These are phyloP conservation scores for Kandelia obovata DNA, from an alignment of 345 rosid species.

Conservation along the genomic window DNA sequence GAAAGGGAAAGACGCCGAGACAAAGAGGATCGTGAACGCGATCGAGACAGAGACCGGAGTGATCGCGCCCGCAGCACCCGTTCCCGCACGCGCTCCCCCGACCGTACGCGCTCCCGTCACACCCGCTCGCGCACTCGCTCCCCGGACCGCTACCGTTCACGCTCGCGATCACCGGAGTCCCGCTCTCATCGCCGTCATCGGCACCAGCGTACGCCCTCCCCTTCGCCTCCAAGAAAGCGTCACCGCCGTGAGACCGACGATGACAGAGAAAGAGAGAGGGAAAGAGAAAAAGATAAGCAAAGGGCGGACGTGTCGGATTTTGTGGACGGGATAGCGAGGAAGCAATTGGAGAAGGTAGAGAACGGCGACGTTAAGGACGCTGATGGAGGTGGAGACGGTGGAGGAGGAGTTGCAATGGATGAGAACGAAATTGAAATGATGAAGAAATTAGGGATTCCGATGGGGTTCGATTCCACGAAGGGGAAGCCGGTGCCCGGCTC, in stretches of 20 bases:
- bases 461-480: conserved; percentile 84
- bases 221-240: conserved; percentile 52
- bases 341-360: conserved; percentile 45
- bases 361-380: conserved; percentile 15
- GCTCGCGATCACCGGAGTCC: conserved; percentile 58
- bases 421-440: conserved; percentile 80
- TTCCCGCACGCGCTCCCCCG: conserved; percentile 57
- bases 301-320: conserved; percentile 46
- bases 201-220: conserved; percentile 58
- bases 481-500: conserved; percentile 88
- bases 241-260: conserved; percentile 45
- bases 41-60: conserved; percentile 35
- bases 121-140: conserved; percentile 56
- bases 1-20: conserved; percentile 14
- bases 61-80: conserved; percentile 60
- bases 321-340: conserved; percentile 56
- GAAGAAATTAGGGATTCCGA: conserved; percentile 90
- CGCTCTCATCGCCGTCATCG: conserved; percentile 47
- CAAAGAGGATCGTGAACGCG: conserved; percentile 41
- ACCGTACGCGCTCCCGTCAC: conserved; percentile 41
- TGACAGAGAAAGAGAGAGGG: conserved; percentile 40
- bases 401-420: conserved; percentile 25
- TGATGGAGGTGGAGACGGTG: conserved; percentile 2
- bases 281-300: conserved; percentile 36
- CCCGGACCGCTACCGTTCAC: conserved; percentile 45